Evolutionary conservation across 2,329 filamentous ascomycete species (phyloP), one percentile per base, ranked within the genome.

Genomic region (Lecanicillium sp.): DNA sequence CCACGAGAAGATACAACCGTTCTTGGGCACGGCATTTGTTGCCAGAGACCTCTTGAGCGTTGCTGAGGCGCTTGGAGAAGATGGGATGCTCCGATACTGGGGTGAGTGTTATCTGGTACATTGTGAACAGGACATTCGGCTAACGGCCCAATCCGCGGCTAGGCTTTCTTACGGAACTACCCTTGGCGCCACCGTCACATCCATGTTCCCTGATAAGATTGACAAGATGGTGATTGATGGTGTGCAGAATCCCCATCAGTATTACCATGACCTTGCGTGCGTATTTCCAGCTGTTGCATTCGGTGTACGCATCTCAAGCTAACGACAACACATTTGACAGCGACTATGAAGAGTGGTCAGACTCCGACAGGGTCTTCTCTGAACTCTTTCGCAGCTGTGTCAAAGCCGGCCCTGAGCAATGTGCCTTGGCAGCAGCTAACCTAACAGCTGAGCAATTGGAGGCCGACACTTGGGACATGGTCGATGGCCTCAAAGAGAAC

Each of bases 131-230:
- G n/a, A n/a, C n/a, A 3, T 10, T 25, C 11, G 22, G 11, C 22
- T 25, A 25, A 25, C n/a, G n/a, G n/a, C n/a, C n/a, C n/a, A n/a
- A n/a, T n/a, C 7, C 11, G 22, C 22, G 6, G 6, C 11, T 25
- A 25, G 22, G 22, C 22, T 49, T 60, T 66, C 62, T 2, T 68
- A 68, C 38, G 64, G 65, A 12, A 62, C 60, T 2, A 46, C 57
- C 5, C 45, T 69, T 2, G 65, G 66, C 6, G 50, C 52, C 3
- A 64, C 57, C 0, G 47, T 60, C 11, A 60, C 60, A 6, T 57
- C 61, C 15, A 61, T 69, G 57, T 66, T 65, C 41, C 65, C 64
- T 1, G 59, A 66, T 17, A 51, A 57, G 29, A 52, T 67, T 17
- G 62, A 62, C 17, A 52, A 51, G 25, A 39, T 66, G 9, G 43